Evolutionary conservation across 2,329 filamentous ascomycete genomes (phyloP), one percentile per base, ranked within the genome.

Genomic region (Curvularia spicifera): DNA sequence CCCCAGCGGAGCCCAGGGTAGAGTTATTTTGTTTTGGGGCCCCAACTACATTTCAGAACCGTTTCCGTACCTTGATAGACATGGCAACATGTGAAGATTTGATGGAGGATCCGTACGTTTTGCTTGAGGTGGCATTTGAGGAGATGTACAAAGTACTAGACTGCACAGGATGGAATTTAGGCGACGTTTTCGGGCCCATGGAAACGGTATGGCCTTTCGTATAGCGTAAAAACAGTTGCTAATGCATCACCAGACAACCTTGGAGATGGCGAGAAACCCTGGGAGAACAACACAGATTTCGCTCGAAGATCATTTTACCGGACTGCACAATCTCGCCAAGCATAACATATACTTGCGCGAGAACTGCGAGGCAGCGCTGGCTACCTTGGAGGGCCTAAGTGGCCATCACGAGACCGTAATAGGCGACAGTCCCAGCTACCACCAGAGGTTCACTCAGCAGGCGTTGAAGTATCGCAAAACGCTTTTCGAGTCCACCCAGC

Each of bases 301-400:
- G 56, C 57, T 47, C 4, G 61, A 48, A 18, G 56, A 65, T 28
- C 61, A 67, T 31, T 69, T 66, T 44, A 64, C 71, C 1, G 69
- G 62, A 0, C 60, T 79, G 1, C 76, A 79, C 62, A 77, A 75
- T 43, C 67, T 78, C n/a, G 71, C 76, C 7, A 78, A 78, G 56
- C 73, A 79, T 47, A 64, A 68, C 37, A 76, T 75, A 12, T 76
- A 75, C 56, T 53, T 79, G 28, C 71, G 69, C 18, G 77, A 79
- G 63, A 72, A 74, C 18, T 70, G 68, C 37, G 68, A 74, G 39
- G 71, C 72, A 1, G 69, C 71, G 0, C 62, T 71, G 2, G 59
- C 64, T n/a, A 75, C 69, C 2, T 51, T 72, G 3, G 63, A 72
- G 6, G 63, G 63, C 20, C 56, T 78, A 28, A 54, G 52, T 0